A percentile compares a stretch with the other conserved stretches of the same genome.
Conservation (phyloP, 1,139 yeast species). For the Kodamaea fungicola region DNA sequence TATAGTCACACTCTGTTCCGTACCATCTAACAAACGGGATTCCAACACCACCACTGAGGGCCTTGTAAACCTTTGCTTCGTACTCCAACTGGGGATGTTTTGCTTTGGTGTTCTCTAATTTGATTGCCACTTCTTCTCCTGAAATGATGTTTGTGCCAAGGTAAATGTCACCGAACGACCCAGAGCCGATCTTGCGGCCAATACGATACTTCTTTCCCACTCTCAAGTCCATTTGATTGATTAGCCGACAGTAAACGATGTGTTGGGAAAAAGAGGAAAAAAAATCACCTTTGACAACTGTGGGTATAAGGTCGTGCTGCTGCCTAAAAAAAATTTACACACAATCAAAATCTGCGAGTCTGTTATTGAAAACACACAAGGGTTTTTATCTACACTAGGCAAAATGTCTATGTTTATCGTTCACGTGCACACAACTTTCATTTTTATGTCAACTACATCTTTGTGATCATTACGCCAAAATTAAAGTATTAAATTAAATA, state of each 20-base stretch:
- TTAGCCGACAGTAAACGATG: constrained; percentile 1
- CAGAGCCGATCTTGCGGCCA: constrained; percentile 95
- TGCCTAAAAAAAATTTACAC: too few species aligned
- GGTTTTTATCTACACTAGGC: too few species aligned
- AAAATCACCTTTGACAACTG: not conserved
- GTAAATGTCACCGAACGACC: constrained; percentile 96
- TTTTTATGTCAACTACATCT: too few species aligned
- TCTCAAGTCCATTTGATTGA: constrained; percentile 59
- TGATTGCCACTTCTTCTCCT: constrained; percentile 97
- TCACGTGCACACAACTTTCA: too few species aligned
- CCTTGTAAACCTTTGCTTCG: constrained; percentile 93
- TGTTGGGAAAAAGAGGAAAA: not conserved
- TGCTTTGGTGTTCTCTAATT: constrained; percentile 84
- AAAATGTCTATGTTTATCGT: too few species aligned
- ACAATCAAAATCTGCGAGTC: too few species aligned
- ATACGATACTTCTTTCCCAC: constrained; percentile 94
- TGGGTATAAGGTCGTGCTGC: not conserved
- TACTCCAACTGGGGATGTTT: constrained; percentile 96
- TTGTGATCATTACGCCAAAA: not conserved
- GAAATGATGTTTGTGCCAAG: constrained; percentile 89
- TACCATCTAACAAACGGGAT: constrained; percentile 97
- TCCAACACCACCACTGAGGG: constrained; percentile 95
- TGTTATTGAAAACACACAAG: too few species aligned
- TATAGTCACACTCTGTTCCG: constrained; percentile 94
- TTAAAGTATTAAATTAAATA: constrained; percentile 5